Evolutionary conservation across 2,329 filamentous ascomycete genomes (phyloP).

Genomic region (Kalaharituber pfeilii): DNA sequence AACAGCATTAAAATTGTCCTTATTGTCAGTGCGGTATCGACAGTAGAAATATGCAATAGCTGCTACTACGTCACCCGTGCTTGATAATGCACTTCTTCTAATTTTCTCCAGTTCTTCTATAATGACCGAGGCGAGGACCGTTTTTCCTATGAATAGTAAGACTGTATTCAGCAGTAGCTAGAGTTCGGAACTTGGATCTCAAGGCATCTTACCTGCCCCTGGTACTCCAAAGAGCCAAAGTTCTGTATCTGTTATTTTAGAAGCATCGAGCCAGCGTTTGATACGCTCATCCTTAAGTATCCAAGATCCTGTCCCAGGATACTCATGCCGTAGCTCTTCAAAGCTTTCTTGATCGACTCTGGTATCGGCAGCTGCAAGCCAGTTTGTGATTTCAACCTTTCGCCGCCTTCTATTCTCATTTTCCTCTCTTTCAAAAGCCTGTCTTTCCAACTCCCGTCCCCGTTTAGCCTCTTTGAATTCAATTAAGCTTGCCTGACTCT

Average conservation of each 20-base stretch:
- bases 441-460: slow-evolving; percentile 21
- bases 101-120: slow-evolving; percentile 24
- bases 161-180: slow-evolving; percentile 5
- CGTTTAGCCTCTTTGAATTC: slow-evolving; percentile 21
- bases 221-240: slow-evolving; percentile 30
- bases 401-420: slow-evolving; percentile 14
- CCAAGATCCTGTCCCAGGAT: slow-evolving; percentile 24
- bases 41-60: slow-evolving; percentile 31
- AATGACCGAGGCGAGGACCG: slow-evolving; percentile 29
- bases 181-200: not conserved
- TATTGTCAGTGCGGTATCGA: slow-evolving; percentile 24
- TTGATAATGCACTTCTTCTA: no score
- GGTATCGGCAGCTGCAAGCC: slow-evolving; percentile 17
- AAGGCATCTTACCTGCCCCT: slow-evolving; percentile 26
- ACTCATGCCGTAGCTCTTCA: slow-evolving; percentile 11
- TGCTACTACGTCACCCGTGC: no score
- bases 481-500: slow-evolving; percentile 23
- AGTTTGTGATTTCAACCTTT: slow-evolving; percentile 14
- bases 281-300: slow-evolving; percentile 22
- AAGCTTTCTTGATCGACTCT: slow-evolving; percentile 20
- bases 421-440: slow-evolving; percentile 15
- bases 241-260: no score
- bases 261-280: slow-evolving; percentile 20
- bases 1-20: slow-evolving; percentile 24
- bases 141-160: slow-evolving; percentile 29